phyloP scores from a whole-genome alignment of 2,329 filamentous ascomycete species.

The Talaromyces albobiverticillius region DNA sequence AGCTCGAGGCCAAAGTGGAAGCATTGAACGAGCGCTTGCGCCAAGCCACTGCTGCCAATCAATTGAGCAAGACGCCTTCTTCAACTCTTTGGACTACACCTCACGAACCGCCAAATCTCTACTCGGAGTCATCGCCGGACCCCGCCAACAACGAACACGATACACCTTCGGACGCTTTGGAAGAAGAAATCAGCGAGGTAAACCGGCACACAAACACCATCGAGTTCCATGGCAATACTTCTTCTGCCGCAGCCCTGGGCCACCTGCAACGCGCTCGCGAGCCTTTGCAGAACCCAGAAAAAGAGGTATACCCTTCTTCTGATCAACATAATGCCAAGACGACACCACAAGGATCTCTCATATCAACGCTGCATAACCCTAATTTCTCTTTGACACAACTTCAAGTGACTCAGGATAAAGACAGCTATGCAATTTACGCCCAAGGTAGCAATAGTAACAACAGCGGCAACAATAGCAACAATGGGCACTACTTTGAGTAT shows the following conservation, averaged over 20 bases:
- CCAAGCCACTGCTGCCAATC: constrained; percentile 11
- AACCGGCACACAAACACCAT: constrained; percentile 47
- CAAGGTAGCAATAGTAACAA: constrained; percentile 21
- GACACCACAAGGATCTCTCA: constrained; percentile 33
- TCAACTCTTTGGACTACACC: background rate
- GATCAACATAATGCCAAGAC: background rate
- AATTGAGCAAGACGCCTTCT: background rate
- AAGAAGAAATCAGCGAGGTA: constrained; percentile 43
- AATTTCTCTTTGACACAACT: constrained; percentile 37
- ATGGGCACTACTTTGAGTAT: constrained; percentile 42
- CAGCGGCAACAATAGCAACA: constrained; percentile 14
- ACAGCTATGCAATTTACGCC: constrained; percentile 2
- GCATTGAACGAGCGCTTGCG: constrained; percentile 25
- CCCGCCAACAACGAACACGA: constrained; percentile 18
- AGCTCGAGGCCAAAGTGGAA: constrained; percentile 34
- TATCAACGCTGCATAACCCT: constrained; percentile 47
- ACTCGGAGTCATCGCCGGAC: background rate
- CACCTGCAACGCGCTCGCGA: constrained; percentile 36
- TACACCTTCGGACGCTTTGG: constrained; percentile 25
- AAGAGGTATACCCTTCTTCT: constrained; percentile 13
- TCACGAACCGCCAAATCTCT: background rate
- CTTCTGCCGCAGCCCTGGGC: constrained; percentile 45
- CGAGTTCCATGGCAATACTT: constrained; percentile 50
- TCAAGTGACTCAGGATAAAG: constrained; percentile 7
- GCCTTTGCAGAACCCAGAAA: constrained; percentile 13